Conservation (phyloP, 2,329 filamentous ascomycete species). For the Pyrenochaeta sp. region DNA sequence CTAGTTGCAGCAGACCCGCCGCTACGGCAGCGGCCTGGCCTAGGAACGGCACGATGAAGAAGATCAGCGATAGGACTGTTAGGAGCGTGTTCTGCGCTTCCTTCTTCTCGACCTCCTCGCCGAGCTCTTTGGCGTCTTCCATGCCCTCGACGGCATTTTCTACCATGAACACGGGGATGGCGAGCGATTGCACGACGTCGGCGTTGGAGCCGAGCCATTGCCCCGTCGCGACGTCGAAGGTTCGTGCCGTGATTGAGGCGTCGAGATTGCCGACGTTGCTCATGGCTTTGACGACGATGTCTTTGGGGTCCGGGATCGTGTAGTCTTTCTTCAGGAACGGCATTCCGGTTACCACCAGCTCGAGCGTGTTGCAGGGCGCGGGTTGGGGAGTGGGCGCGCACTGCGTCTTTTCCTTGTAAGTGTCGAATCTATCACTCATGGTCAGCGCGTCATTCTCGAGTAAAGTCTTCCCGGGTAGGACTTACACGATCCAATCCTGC, state of each 20-base stretch:
- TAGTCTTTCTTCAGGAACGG: slow-evolving; percentile 4
- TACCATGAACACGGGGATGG: slow-evolving; percentile 12
- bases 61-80: slow-evolving; percentile 8
- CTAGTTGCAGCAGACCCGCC: background rate
- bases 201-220: slow-evolving; percentile 1
- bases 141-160: slow-evolving; percentile 9
- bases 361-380: slow-evolving; percentile 3
- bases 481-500: slow-evolving; percentile 10
- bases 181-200: slow-evolving; percentile 4
- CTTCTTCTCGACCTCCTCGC: slow-evolving; percentile 8
- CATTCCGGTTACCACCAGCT: slow-evolving; percentile 1
- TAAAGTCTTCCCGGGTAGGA: no score
- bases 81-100: slow-evolving; percentile 7
- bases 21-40: slow-evolving; percentile 3
- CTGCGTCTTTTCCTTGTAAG: slow-evolving; percentile 2
- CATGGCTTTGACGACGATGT: slow-evolving; percentile 7
- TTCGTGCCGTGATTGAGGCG: background rate
- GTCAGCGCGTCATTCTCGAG: no score
- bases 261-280: slow-evolving; percentile 2
- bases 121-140: slow-evolving; percentile 8
- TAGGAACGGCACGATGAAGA: slow-evolving; percentile 9
- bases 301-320: slow-evolving; percentile 6
- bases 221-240: slow-evolving; percentile 5
- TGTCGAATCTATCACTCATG: slow-evolving; percentile 2
- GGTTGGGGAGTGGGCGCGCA: slow-evolving; percentile 5